Base-by-base conservation (phyloP, 192 early-diverging fungal genomes). In the Podila horticola region DNA sequence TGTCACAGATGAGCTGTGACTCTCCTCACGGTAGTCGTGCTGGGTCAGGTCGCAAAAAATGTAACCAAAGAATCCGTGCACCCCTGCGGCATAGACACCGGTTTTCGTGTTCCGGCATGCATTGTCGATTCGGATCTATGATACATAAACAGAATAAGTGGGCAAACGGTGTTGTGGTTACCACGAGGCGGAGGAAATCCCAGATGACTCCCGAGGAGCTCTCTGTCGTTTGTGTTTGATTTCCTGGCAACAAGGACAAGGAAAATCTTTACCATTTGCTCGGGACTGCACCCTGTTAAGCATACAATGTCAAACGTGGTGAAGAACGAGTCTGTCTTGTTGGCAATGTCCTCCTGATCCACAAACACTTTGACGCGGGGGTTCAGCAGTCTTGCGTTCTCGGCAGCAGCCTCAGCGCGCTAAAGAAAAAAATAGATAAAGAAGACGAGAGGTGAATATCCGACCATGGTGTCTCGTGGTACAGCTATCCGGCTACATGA, bases 41-140 rank as follows among this genome's bases (percentile, higher is more conserved):
- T 86, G 59, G 2, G 62, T 75, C 33, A 96, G 75, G 84, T 98
- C 96, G 69, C 89, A 89, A 76, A 97, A 97, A n/a, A 95, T 90
- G 82, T 90, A 98, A 13, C 96, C 96, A 67, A 87, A 88, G 50
- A 92, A 84, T 10, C 96, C 97, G 67, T 89, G 88, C 0, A 89
- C 82, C 64, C 86, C 91, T 28, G 93, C 90, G 15, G 85, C 83
- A 82, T 93, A 95, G 59, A 85, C 87, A 59, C 87, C 94, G 85
- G 85, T 92, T 70, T 85, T 63, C 29, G 64, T 67, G 13, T 63
- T 65, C 34, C 93, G 84, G 76, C 97, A 94, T 4, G 91, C 73
- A 19, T 77, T 59, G 59, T 97, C 87, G 26, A 94, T 69, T 10
- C 87, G 85, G 10, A 84, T 75, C 89, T 87, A 69, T 8, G 22